phyloP scores from a whole-genome alignment of 1,139 yeast genomes.

The Blastobotrys ciferrii region DNA sequence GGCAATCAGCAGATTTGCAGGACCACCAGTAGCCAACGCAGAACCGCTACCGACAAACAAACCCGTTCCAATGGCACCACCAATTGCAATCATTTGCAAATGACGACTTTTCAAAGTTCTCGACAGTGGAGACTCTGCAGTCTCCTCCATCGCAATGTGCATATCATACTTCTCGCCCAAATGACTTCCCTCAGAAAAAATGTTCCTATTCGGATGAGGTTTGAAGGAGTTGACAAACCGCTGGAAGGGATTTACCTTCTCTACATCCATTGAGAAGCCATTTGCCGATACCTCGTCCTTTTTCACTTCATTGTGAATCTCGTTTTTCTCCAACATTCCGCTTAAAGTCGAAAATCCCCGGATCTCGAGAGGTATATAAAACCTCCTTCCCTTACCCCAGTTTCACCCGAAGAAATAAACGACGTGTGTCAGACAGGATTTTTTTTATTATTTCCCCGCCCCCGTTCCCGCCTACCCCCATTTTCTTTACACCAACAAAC shows the following conservation, averaged over 20 bases:
- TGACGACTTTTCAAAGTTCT: constrained; percentile 50
- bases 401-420: neutral
- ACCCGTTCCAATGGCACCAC: constrained; percentile 83
- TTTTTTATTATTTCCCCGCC: neutral
- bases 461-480: too few species aligned
- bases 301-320: neutral
- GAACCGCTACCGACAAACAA: constrained; percentile 73
- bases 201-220: constrained; percentile 1
- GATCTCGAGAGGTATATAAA: neutral
- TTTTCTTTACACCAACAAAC: too few species aligned
- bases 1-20: constrained; percentile 76
- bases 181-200: neutral
- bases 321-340: neutral
- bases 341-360: neutral
- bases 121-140: constrained; percentile 40
- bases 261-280: neutral
- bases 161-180: constrained; percentile 16
- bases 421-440: neutral
- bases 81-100: constrained; percentile 70
- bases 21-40: constrained; percentile 71
- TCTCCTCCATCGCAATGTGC: constrained; percentile 31
- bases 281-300: constrained; percentile 1
- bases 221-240: constrained; percentile 5
- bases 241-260: neutral
- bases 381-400: neutral